Evolutionary conservation across 2,329 filamentous ascomycete genomes (phyloP), one percentile per base, ranked within the genome.

Genomic region (Cercospora zeae-maydis): DNA sequence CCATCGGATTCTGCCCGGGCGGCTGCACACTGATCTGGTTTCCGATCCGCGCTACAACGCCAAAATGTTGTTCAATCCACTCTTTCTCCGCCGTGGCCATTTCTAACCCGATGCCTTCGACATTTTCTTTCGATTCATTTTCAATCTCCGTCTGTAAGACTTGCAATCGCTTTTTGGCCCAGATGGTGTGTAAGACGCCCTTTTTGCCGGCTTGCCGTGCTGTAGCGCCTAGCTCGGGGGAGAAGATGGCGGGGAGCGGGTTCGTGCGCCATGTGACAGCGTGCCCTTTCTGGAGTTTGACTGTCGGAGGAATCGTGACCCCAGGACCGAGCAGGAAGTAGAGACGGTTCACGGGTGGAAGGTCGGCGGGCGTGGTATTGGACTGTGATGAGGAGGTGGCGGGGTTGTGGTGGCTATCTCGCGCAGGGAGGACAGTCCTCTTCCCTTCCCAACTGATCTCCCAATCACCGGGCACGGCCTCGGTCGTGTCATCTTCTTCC

Each of bases 61-160:
- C 89, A 75, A 96, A 96, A 70, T 92, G 91, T 52, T 87, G 81
- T 71, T 91, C 85, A 58, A 96, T 92, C 92, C 92, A 96, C 69
- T 90, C 84, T 73, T 88, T 90, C 76, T 96, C 92, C 62, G 91
- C 86, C 53, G 91, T 75, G 0, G 89, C 91, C 88, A 96, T 96
- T 73, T 91, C 86, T 61, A 96, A 78, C 1, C 90, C 92, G 16
- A 96, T 85, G 19, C 92, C 90, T 78, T 96, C 92, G 11, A 84
- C 83, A 73, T 96, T 96, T 66, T 82, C 80, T 69, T 83, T 83
- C 73, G 88, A 84, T 78, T 96, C 92, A 7, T 80, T 79, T 9
- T 84, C 85, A 69, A 96, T 93, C 79, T 96, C 92, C 62, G 82
- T 82, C 57, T 92, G 86, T 53, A 96, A 79, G 66, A 90, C 87